Base-by-base conservation (phyloP, 2,329 filamentous ascomycete species). In the Clonostachys byssicola region DNA sequence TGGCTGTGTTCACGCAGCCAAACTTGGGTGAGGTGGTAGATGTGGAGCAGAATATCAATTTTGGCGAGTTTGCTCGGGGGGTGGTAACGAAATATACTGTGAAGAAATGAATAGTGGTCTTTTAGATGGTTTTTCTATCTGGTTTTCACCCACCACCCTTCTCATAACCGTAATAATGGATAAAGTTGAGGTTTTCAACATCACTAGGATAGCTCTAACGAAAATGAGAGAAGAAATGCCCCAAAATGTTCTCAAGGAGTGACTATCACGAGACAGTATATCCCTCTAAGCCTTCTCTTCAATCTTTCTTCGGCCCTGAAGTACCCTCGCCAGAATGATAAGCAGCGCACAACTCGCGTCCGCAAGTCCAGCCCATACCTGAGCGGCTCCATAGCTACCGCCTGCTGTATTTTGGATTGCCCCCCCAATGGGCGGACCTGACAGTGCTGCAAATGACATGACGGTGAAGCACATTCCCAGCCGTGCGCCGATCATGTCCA, bases 1-100 rank as follows among this genome's bases (percentile, higher is more conserved):
- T 99, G 55, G 94, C 94, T 1, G 91, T 97, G 10, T 99, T 97
- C 61, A 99, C 92, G 49, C 94, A 99, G 77, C 94, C 94, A 20
- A 96, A 96, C 70, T 67, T 97, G 50, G 88, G 81, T 56, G 88
- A 92, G 56, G 78, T 83, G 67, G 86, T 92, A 13, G 88, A 92
- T 60, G 76, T 81, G 49, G 73, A 79, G 61, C 75, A 81, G 56
- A 77, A 80, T 36, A 74, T 83, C 48, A 86, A 80, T 38, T 92
- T 92, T 76, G 88, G 86, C 18, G 80, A 86, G 58, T 90, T 92
- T 72, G 88, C 88, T 4, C 66, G 79, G 45, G 77, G 77, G 0
- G 74, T 83, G 44, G 78, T 83, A 36, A 71, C 74, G 5, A 81
- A 78, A 60, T 83, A 83, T 50, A 83, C 80, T 1, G 77, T 83